These are phyloP conservation scores for Umbilicus rupestris DNA, from an alignment of 164 flowering plant species.

Conservation along the genomic window DNA sequence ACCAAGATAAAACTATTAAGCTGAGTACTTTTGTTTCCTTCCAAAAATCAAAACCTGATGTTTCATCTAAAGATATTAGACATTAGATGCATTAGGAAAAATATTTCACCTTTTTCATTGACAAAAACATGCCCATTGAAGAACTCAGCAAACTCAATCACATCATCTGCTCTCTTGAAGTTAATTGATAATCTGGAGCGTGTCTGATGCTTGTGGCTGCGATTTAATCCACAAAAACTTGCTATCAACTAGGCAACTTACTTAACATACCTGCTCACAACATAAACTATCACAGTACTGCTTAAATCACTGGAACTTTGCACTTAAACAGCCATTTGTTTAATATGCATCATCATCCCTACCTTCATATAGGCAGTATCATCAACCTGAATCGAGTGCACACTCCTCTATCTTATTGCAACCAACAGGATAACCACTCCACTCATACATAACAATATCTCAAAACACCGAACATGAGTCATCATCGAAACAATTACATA, in stretches of 20 bases:
- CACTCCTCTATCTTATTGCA: too few relatives aligned
- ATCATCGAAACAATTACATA: not conserved
- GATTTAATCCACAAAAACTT: constrained; percentile 10
- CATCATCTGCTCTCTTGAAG: constrained; percentile 73
- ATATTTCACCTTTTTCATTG: constrained; percentile 69
- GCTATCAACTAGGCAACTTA: not conserved
- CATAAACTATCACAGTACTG: not conserved
- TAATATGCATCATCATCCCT: too few relatives aligned
- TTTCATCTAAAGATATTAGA: not conserved
- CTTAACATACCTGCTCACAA: not conserved
- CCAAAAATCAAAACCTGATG: constrained; percentile 1
- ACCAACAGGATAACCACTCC: too few relatives aligned
- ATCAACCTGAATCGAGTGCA: too few relatives aligned
- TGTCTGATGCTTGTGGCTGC: constrained; percentile 53
- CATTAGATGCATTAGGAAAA: not conserved
- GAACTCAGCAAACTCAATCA: constrained; percentile 85
- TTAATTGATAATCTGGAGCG: constrained; percentile 69
- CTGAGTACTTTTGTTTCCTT: not conserved
- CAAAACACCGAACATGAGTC: not conserved
- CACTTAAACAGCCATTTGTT: too few relatives aligned
- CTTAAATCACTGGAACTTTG: too few relatives aligned
- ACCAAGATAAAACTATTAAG: constrained; percentile 1
- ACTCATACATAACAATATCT: not conserved
- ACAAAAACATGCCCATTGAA: constrained; percentile 85
- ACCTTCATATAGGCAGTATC: too few relatives aligned